Base-by-base conservation (phyloP, 2,329 filamentous ascomycete genomes). In the Fusarium clavum region DNA sequence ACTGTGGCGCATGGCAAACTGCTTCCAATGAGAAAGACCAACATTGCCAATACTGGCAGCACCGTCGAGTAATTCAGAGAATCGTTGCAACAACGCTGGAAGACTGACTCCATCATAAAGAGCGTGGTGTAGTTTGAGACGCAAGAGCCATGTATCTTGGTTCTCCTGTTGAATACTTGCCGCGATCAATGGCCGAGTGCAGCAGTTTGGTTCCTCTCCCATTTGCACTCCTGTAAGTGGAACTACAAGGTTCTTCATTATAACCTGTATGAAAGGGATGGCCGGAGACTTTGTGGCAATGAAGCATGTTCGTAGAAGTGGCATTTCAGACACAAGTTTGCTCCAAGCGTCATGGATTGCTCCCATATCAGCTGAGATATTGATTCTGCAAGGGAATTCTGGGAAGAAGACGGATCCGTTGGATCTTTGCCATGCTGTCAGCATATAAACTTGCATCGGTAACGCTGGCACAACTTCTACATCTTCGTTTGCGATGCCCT, bases 71-170 rank as follows among this genome's bases (percentile, higher is more conserved):
- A 70, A 27, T 40, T 71, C 53, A 25, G 71, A 67, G 12, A 74
- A 52, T 16, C 78, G 75, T 4, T 84, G 76, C 24, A 94, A 81
- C 8, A 97, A 80, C 1, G 85, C 77, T 1, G 90, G 87, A 7
- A 98, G 82, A 73, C 92, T 96, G 64, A 97, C 85, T 8, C 91
- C 94, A 77, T 98, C 95, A 76, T 98, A 98, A 0, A 98, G 83
- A 0, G 92, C 92, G 77, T 98, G 94, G 68, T 97, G 94, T 7
- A 98, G 90, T 27, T 83, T 83, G 8, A 94, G 82, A 4, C 86
- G 80, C 6, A 89, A 57, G 0, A 67, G 43, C 72, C 78, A 80
- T 5, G 69, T 63, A 0, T 71, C 67, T 0, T 67, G 41, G 0
- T 67, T 58, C 6, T 69, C 56, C 2, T 69, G 61, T 25, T 30